phyloP scores from a whole-genome alignment of 768 basidiomycete species.

The Mycena galopus region DNA sequence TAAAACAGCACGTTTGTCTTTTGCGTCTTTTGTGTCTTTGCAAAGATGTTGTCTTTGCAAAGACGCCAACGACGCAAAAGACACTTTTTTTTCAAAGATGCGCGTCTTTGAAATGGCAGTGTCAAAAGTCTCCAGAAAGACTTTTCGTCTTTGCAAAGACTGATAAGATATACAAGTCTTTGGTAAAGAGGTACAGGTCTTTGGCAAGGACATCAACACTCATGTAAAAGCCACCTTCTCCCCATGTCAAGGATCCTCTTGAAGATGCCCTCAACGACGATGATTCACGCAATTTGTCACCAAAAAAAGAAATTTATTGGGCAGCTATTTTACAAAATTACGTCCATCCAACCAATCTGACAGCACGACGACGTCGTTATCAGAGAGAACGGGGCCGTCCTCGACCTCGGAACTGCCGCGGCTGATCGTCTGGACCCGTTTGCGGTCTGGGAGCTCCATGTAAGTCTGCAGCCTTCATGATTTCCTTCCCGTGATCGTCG shows the following conservation, averaged over 20 bases:
- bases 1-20: too few relatives aligned
- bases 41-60: too few relatives aligned
- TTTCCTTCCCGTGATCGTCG: background rate
- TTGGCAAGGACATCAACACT: background rate
- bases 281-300: background rate
- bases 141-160: conserved; percentile 11
- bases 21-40: too few relatives aligned
- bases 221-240: background rate
- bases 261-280: background rate
- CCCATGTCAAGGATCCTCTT: background rate
- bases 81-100: too few relatives aligned
- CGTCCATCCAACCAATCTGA: background rate
- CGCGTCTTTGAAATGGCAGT: too few relatives aligned
- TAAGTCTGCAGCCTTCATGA: background rate
- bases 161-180: background rate
- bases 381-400: background rate
- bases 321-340: too few relatives aligned
- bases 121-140: background rate
- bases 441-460: background rate
- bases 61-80: too few relatives aligned
- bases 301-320: background rate
- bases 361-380: background rate
- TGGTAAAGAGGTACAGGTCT: too few relatives aligned
- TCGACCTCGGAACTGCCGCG: background rate
- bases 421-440: background rate